Base-by-base conservation (phyloP, 1,139 yeast genomes). In the Kodamaea sp. region DNA sequence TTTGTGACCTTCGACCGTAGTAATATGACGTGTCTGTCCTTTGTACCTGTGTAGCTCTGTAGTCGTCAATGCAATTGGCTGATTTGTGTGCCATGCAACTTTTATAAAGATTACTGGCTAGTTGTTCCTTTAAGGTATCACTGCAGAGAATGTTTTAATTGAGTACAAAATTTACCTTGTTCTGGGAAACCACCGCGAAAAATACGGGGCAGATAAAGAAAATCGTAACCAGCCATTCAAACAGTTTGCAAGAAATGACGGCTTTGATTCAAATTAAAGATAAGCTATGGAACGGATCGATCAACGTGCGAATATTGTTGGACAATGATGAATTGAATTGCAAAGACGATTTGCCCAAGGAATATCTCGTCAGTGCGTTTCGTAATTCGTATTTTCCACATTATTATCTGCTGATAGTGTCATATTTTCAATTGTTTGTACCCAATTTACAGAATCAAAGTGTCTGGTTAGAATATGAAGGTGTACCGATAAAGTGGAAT, bases 401-500 rank as follows among this genome's bases (percentile, higher is more conserved):
- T 2, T 67, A 73, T 42, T 66, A 74, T 34, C 60, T 65, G 0
- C 49, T 53, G 6, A 60, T 84, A 0, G 50, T 73, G 2, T 46
- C 49, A 2, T 81, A 69, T 53, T 77, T 83, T 46, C 53, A 59
- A 31, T 58, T 65, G n/a, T 61, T 55, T 38, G 46, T 73, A 22
- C 60, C 60, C 20, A 58, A 39, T n/a, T 58, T 36, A 62, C 64
- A 12, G 46, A 54, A 35, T 15, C 50, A 37, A 47, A 67, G 75
- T 1, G 52, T 70, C 0, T 88, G 96, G 95, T 67, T 88, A 37
- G 88, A 79, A 47, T 76, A 67, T 52, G 81, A 81, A 25, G 74
- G 66, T 5, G 78, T 69, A 1, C 88, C 94, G 0, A 43, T 89
- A 24, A 72, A 75, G 34, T 89, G 96, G 95, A 81, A 84, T 49